Percentiles rank a stretch among this genome's conserved stretches.
Conservation (phyloP, 2,329 filamentous ascomycete genomes). For the Diaporthe helianthi region DNA sequence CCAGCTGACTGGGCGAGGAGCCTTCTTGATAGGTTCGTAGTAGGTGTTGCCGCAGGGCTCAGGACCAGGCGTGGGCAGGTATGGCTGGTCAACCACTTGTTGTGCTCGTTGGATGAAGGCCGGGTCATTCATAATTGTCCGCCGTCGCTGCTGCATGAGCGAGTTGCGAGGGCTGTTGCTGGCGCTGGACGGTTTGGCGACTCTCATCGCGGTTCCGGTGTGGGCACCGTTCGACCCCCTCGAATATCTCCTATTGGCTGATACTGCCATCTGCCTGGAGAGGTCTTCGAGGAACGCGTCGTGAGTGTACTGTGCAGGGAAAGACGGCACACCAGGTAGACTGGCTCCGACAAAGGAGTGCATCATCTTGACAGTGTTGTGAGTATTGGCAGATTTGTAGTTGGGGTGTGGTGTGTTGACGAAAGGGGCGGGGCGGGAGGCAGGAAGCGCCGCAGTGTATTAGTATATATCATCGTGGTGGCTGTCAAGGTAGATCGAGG, state of each 20-base stretch:
- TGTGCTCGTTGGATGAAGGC: constrained; percentile 54
- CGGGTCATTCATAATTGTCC: constrained; percentile 62
- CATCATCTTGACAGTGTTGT: constrained; percentile 38
- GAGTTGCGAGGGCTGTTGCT: constrained; percentile 71
- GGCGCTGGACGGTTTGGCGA: constrained; percentile 71
- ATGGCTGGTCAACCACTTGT: constrained; percentile 54
- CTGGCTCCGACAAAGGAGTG: constrained; percentile 45
- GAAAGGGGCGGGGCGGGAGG: background rate
- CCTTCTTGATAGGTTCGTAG: constrained; percentile 47
- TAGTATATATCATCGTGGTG: constrained; percentile 33
- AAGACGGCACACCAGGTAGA: constrained; percentile 40
- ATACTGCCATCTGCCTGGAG: constrained; percentile 57
- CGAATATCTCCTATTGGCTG: constrained; percentile 57
- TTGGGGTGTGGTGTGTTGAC: constrained; percentile 11
- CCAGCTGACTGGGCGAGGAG: constrained; percentile 74
- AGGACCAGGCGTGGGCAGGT: constrained; percentile 45
- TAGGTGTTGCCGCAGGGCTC: constrained; percentile 43
- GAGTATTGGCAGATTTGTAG: constrained; percentile 16
- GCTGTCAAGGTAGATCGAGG: constrained; percentile 31
- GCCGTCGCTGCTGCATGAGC: constrained; percentile 57
- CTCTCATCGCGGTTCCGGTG: constrained; percentile 59
- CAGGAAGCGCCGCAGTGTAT: constrained; percentile 30
- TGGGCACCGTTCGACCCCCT: constrained; percentile 58
- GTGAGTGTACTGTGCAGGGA: constrained; percentile 44
- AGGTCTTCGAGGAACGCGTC: constrained; percentile 59